phyloP scores from a whole-genome alignment of 768 basidiomycete species.

The Psilocybe subaeruginosa region DNA sequence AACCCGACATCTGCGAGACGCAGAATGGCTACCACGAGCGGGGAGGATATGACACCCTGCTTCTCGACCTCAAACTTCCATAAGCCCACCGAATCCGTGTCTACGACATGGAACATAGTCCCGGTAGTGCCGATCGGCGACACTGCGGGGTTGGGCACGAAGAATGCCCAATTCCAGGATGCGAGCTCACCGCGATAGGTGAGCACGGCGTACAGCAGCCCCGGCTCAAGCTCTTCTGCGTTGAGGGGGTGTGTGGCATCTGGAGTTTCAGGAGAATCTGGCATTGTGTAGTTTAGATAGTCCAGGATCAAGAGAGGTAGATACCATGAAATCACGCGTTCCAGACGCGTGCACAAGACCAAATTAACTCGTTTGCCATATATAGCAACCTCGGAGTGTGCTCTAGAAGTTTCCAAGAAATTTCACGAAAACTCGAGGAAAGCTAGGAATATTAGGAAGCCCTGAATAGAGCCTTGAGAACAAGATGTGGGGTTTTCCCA shows the following conservation, averaged over 20 bases:
- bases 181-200: conserved; percentile 48
- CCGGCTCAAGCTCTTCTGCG: conserved; percentile 38
- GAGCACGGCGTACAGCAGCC: conserved; percentile 47
- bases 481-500: no score
- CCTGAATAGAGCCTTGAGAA: no score
- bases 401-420: background rate
- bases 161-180: conserved; percentile 55
- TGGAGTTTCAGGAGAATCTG: conserved; percentile 9
- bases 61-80: conserved; percentile 46
- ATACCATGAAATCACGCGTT: background rate
- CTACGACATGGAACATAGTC: conserved; percentile 47
- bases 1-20: conserved; percentile 43
- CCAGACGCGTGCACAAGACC: background rate
- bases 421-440: background rate
- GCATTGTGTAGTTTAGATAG: background rate
- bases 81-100: conserved; percentile 27
- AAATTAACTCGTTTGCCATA: background rate
- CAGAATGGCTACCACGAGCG: conserved; percentile 47
- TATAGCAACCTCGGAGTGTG: background rate
- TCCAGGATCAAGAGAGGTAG: background rate
- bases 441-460: no score
- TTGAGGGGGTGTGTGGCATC: conserved; percentile 25
- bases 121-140: conserved; percentile 45
- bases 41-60: conserved; percentile 40
- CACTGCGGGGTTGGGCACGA: conserved; percentile 41